Conservation (phyloP, 257 asterid species). For the Solanum sitiens region DNA sequence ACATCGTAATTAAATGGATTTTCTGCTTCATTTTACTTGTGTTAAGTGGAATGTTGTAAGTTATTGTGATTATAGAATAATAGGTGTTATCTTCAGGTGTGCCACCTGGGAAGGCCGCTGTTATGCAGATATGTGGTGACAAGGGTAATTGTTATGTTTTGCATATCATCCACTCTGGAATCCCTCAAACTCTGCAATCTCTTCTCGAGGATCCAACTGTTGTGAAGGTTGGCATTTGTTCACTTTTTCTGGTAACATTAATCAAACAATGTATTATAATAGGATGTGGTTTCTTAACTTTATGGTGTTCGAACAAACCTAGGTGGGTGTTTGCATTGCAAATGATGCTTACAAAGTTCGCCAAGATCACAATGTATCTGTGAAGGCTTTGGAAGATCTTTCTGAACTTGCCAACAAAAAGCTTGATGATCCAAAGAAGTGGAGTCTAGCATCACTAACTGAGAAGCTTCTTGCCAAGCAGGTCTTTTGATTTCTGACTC, state of each 20-base stretch:
- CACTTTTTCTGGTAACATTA: neutral
- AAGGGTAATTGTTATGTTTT: slow-evolving; percentile 49
- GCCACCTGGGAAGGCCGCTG: slow-evolving; percentile 82
- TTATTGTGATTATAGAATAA: neutral
- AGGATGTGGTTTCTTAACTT: neutral
- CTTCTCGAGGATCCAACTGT: slow-evolving; percentile 66
- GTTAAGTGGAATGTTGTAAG: neutral
- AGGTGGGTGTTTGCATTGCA: slow-evolving; percentile 82
- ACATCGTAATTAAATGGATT: neutral
- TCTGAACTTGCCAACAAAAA: slow-evolving; percentile 62
- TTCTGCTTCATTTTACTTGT: neutral
- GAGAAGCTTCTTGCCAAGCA: slow-evolving; percentile 60
- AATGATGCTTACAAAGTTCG: slow-evolving; percentile 50
- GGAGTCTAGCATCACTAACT: slow-evolving; percentile 73
- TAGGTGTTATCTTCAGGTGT: slow-evolving; percentile 40
- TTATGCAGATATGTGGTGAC: slow-evolving; percentile 81
- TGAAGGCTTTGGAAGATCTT: slow-evolving; percentile 53
- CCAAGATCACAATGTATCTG: slow-evolving; percentile 47
- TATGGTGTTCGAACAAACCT: slow-evolving; percentile 5
- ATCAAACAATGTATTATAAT: neutral
- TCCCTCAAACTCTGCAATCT: slow-evolving; percentile 45
- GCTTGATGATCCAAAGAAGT: slow-evolving; percentile 51
- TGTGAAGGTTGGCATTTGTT: slow-evolving; percentile 41
- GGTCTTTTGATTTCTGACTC: slow-evolving; percentile 22
- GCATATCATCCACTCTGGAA: slow-evolving; percentile 75